Conservation (phyloP, 257 asterid species). For the Linderniella brevidens region DNA sequence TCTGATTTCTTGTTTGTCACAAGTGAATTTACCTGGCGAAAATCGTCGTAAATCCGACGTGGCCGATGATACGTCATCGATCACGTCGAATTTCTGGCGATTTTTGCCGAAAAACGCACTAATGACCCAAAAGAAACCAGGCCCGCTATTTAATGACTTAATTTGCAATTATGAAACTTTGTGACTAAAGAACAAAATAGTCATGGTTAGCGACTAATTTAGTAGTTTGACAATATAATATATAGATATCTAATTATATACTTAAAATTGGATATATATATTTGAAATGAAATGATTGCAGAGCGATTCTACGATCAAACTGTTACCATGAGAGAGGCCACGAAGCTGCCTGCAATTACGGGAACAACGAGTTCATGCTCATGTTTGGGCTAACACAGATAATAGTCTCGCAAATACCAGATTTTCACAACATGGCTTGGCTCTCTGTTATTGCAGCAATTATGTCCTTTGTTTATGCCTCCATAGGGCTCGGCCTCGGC, state of each 20-base stretch:
- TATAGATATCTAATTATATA: neutral
- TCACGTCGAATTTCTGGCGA: too few species aligned
- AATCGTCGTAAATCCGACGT: too few species aligned
- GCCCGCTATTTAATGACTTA: too few species aligned
- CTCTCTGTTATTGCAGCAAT: constrained; percentile 60
- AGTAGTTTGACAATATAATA: too few species aligned
- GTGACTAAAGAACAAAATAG: too few species aligned
- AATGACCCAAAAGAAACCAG: too few species aligned
- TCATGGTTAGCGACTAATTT: too few species aligned
- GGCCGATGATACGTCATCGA: too few species aligned
- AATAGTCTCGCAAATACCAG: constrained; percentile 62
- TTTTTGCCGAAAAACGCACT: too few species aligned
- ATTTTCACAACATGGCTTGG: constrained; percentile 55
- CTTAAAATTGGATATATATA: neutral
- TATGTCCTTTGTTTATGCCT: constrained; percentile 66
- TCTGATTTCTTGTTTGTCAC: too few species aligned
- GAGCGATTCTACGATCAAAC: constrained; percentile 66
- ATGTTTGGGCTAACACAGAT: constrained; percentile 46
- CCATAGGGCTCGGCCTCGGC: constrained; percentile 62
- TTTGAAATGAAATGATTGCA: constrained; percentile 14
- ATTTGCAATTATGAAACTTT: too few species aligned
- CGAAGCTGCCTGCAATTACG: constrained; percentile 35
- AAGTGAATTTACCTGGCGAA: too few species aligned
- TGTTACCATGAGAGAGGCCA: constrained; percentile 74
- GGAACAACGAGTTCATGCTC: constrained; percentile 27